Base-by-base conservation (phyloP, 192 early-diverging fungal genomes). In the Oehlia diaphana region DNA sequence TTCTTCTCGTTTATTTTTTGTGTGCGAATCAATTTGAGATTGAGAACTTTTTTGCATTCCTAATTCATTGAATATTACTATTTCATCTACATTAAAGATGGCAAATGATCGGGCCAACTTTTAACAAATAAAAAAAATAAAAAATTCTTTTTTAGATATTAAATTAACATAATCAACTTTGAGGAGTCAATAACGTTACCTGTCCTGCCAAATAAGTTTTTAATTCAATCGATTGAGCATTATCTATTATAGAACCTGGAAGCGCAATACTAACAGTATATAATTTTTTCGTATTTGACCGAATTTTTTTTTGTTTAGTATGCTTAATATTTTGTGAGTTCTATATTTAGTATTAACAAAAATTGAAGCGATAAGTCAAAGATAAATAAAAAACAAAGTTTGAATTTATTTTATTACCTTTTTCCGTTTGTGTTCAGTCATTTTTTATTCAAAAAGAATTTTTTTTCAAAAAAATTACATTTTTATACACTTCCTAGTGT, bases 141-240 rank as follows among this genome's bases (percentile, higher is more conserved):
- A 44, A 62, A 63, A 73, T 26, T 35, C 64, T 39, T 37, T 37
- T 31, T 74, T 73, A 6, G 61, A 63, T 39, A 50, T 8, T 35
- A 33, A 68, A 5, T 33, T 3, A 23, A 16, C 58, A 65, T 47
- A 33, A 67, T 31, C n/a, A 63, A n/a, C 13, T 10, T 44, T 4
- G 72, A 31, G 3, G 72, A 31, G 3, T 13, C 19, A 10, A 49
- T 62, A n/a, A 72, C 2, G 39, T 42, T 82, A 89, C 89, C 85
- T 93, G 90, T 67, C 92, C 92, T 10, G 90, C 92, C n/a, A 92
- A 81, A 77, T 90, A 90, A 2, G 92, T 93, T 78, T 90, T 88
- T 65, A 93, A 76, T 74, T 93, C 92, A 35, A 88, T 79, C 0
- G 89, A 90, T 61, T 89, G 87, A 35, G 90, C 86, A 73, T 87